Conservation (phyloP, 148 eudicot species). For the Arctostaphylos glauca region DNA sequence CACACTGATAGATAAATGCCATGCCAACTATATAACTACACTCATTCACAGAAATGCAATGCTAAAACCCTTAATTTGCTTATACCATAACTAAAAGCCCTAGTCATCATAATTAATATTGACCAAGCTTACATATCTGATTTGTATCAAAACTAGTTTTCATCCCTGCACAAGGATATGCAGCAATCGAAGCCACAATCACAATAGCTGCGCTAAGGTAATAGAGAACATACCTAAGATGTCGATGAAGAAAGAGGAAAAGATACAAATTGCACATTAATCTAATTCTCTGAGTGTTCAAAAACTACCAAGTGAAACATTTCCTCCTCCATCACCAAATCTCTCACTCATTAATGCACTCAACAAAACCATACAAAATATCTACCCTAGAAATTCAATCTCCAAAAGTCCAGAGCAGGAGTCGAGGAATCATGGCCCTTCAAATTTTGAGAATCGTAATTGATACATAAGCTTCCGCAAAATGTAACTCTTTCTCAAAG, state of each 20-base stretch:
- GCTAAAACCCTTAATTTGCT: conserved; percentile 1
- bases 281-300: neutral
- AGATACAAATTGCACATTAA: neutral
- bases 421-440: neutral
- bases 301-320: conserved; percentile 9
- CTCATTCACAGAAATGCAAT: neutral
- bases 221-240: neutral
- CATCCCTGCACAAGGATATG: neutral
- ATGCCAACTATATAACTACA: conserved; percentile 7
- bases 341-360: neutral
- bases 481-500: neutral
- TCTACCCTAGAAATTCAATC: neutral
- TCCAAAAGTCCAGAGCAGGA: neutral
- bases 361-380: neutral
- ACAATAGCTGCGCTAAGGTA: neutral
- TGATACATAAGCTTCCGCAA: neutral
- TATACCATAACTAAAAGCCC: neutral
- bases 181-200: neutral
- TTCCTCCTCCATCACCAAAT: neutral
- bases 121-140: neutral
- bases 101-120: neutral
- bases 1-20: conserved; percentile 5
- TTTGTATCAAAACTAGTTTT: neutral
- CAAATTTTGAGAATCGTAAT: neutral
- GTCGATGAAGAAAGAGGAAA: conserved; percentile 8